Percentiles rank a stretch among this genome's conserved stretches.
These are phyloP conservation scores for Lentinula guzmanii DNA, from an alignment of 768 basidiomycete genomes.

Conservation along the genomic window DNA sequence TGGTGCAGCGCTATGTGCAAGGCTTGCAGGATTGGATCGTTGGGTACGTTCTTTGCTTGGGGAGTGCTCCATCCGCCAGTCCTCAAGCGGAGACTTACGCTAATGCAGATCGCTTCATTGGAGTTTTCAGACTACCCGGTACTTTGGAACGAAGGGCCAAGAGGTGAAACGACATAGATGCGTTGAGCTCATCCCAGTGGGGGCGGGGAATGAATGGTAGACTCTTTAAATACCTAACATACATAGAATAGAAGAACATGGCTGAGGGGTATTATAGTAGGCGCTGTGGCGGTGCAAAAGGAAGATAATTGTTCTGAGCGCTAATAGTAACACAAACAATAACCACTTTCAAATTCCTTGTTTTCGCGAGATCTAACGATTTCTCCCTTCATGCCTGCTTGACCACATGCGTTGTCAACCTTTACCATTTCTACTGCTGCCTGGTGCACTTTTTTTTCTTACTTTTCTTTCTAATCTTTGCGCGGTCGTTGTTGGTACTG, in stretches of 20 bases:
- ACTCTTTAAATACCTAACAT: no score
- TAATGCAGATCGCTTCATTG: conserved; percentile 49
- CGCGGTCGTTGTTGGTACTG: background rate
- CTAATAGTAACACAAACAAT: background rate
- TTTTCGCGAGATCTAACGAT: background rate
- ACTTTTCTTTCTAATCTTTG: background rate
- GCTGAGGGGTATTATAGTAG: background rate
- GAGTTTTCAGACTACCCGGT: conserved; percentile 65
- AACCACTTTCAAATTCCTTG: no score
- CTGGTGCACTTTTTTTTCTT: background rate
- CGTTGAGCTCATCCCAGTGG: conserved; percentile 41
- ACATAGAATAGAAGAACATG: no score
- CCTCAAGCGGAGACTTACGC: background rate
- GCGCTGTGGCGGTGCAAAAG: background rate
- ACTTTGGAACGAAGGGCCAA: conserved; percentile 55
- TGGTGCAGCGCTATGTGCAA: conserved; percentile 51
- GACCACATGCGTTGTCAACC: background rate
- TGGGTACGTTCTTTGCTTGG: conserved; percentile 32
- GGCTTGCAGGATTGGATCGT: conserved; percentile 71
- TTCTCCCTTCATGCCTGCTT: background rate
- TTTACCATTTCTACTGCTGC: background rate
- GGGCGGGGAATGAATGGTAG: background rate
- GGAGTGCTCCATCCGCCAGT: background rate
- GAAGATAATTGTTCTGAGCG: background rate
- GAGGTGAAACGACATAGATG: conserved; percentile 48